phyloP scores from a whole-genome alignment of 805 yeast species.

The Yamadazyma scolyti region DNA sequence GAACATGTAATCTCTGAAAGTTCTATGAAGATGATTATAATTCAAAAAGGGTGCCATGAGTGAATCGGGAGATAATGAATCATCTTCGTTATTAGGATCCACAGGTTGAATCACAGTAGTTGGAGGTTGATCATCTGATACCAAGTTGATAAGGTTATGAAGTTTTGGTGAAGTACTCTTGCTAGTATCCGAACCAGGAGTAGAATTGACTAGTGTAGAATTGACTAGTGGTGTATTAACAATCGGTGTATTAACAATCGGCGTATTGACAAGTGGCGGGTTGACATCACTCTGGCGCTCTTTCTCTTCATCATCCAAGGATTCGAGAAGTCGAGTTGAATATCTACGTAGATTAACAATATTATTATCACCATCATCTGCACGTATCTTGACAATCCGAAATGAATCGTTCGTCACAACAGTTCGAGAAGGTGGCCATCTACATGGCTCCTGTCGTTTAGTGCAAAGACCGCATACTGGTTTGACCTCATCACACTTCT shows the following conservation, averaged over 20 bases:
- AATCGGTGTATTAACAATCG: too few relatives aligned
- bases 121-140: not conserved
- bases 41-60: slow-evolving; percentile 12
- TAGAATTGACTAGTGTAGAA: too few relatives aligned
- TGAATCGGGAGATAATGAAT: slow-evolving; percentile 1
- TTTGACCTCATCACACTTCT: slow-evolving; percentile 15
- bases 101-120: slow-evolving; percentile 6
- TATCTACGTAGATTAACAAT: slow-evolving; percentile 3
- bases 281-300: too few relatives aligned
- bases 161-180: slow-evolving; percentile 7
- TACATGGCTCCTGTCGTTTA: slow-evolving; percentile 9
- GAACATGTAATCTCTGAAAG: slow-evolving; percentile 38
- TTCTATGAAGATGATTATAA: slow-evolving; percentile 26
- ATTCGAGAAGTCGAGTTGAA: slow-evolving; percentile 7
- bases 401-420: slow-evolving; percentile 8
- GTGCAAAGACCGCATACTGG: slow-evolving; percentile 13
- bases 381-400: slow-evolving; percentile 6
- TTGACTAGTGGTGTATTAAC: too few relatives aligned
- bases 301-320: too few relatives aligned
- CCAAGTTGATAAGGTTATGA: slow-evolving; percentile 8
- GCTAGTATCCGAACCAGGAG: not conserved
- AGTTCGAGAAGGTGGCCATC: slow-evolving; percentile 10
- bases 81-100: slow-evolving; percentile 1
- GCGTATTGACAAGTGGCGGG: too few relatives aligned
- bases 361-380: slow-evolving; percentile 2